Base-by-base conservation (phyloP, 192 early-diverging fungal species). In the Allomyces arbusculus region DNA sequence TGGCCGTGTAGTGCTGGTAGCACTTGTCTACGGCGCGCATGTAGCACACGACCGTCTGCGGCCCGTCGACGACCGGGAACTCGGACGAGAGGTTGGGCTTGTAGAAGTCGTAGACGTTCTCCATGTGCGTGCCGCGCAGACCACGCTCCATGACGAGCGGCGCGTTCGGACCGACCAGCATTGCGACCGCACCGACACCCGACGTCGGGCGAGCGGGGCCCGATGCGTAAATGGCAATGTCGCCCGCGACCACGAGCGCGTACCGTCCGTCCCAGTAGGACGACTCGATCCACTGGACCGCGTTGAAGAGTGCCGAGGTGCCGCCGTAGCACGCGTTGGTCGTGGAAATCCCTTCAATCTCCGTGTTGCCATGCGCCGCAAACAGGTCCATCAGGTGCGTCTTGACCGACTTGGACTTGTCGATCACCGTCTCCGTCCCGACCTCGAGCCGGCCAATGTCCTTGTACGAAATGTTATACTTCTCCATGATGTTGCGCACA, bases 261-360 rank as follows among this genome's bases (percentile, higher is more conserved):
- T 86, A 83, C 28, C 94, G 87, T 66, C 94, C 96, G 68, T 99
- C 96, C 87, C 90, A 97, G 61, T 83, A 82, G 9, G 89, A 86
- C 45, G 88, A 91, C 73, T 95, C 90, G 69, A 97, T 75, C 94
- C 94, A 99, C 84, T 99, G 92, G 73, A 95, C 83, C 43, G 94
- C 88, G 73, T 92, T 94, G 79, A 97, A 95, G 70, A 99, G 86
- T 61, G 92, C 90, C 67, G 85, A 87, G 23, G 94, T 95, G 68
- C 92, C 96, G 69, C 96, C 96, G 73, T 99, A 99, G 82, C 96
- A 99, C 33, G 96, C 96, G 70, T 99, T 99, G 73, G 89, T 95
- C 63, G 92, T 97, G 70, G 97, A 94, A 63, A 99, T 88, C 58
- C 96, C 96, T 74, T 92, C 94, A 33, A 99, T 88, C 72, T 86